phyloP scores from a whole-genome alignment of 1,139 yeast species.

The Meyerozyma elateridarum region DNA sequence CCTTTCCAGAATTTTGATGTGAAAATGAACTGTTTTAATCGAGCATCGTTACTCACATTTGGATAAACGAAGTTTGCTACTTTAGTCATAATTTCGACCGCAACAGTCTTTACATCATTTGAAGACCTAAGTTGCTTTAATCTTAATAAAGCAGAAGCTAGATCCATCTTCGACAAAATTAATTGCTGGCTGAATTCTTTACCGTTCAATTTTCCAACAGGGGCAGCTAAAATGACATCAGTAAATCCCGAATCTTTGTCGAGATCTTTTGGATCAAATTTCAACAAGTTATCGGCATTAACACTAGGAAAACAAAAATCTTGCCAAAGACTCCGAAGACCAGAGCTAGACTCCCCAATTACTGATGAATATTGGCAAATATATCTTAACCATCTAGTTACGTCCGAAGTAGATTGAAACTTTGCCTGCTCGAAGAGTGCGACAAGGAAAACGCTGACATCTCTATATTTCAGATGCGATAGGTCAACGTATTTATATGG shows the following conservation, averaged over 20 bases:
- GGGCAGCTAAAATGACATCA: conserved; percentile 19
- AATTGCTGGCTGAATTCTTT: conserved; percentile 15
- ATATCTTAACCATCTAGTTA: conserved; percentile 48
- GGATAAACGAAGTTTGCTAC: conserved; percentile 39
- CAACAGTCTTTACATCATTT: conserved; percentile 9
- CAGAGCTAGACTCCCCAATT: conserved; percentile 49
- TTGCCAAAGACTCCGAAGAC: conserved; percentile 23
- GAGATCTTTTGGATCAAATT: not conserved
- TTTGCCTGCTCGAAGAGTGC: conserved; percentile 71
- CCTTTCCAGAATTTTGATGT: conserved; percentile 16
- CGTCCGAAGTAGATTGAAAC: conserved; percentile 36
- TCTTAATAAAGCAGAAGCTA: conserved; percentile 40
- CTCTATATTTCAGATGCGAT: conserved; percentile 35
- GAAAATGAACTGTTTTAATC: conserved; percentile 15
- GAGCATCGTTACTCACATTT: conserved; percentile 11
- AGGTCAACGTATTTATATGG: conserved; percentile 84
- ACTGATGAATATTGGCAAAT: conserved; percentile 41
- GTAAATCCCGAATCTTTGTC: not conserved
- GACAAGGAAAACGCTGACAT: conserved; percentile 62
- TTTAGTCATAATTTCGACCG: conserved; percentile 23
- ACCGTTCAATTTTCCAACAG: conserved; percentile 17
- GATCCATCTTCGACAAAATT: conserved; percentile 44
- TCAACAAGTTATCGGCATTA: conserved; percentile 6
- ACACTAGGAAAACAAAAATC: conserved; percentile 5
- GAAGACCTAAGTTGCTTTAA: conserved; percentile 18